These are phyloP conservation scores for Russula foetens DNA, from an alignment of 768 basidiomycete species.

Conservation along the genomic window DNA sequence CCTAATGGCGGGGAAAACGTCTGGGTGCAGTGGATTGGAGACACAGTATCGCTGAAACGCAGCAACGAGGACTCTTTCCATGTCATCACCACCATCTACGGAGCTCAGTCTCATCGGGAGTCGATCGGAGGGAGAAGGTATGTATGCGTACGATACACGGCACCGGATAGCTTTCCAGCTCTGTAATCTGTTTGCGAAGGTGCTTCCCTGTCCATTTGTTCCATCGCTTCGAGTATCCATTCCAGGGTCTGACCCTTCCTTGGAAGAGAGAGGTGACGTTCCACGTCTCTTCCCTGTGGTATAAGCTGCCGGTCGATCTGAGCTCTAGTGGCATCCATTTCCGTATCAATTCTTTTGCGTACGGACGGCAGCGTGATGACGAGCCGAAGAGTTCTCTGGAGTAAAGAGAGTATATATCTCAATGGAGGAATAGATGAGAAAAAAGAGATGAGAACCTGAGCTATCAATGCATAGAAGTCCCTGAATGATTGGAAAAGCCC, in stretches of 20 bases:
- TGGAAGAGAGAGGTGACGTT: slow-evolving; percentile 61
- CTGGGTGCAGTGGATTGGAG: slow-evolving; percentile 88
- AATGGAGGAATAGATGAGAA: background rate
- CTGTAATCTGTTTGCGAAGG: slow-evolving; percentile 45
- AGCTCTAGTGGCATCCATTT: slow-evolving; percentile 55
- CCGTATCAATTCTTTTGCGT: slow-evolving; percentile 47
- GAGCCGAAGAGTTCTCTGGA: slow-evolving; percentile 47
- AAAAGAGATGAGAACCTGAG: slow-evolving; percentile 35
- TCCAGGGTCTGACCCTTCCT: slow-evolving; percentile 52
- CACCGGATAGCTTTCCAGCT: slow-evolving; percentile 72
- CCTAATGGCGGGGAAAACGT: slow-evolving; percentile 84
- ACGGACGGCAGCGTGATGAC: slow-evolving; percentile 54
- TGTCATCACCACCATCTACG: slow-evolving; percentile 74
- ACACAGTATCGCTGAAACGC: slow-evolving; percentile 79
- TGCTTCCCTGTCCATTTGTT: slow-evolving; percentile 62
- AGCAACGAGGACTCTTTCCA: slow-evolving; percentile 68
- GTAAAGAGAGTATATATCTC: background rate
- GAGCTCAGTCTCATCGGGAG: background rate
- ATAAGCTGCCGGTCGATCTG: slow-evolving; percentile 64
- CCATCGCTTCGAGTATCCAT: slow-evolving; percentile 76
- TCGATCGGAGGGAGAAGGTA: background rate
- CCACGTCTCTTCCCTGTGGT: slow-evolving; percentile 52
- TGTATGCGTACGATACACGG: slow-evolving; percentile 66
- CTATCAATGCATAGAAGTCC: slow-evolving; percentile 47
- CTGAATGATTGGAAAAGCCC: slow-evolving; percentile 41